A percentile compares a stretch with the other conserved stretches of the same genome.
Conservation (phyloP, 1,139 yeast genomes). For the Saccharomyces hybrid region DNA sequence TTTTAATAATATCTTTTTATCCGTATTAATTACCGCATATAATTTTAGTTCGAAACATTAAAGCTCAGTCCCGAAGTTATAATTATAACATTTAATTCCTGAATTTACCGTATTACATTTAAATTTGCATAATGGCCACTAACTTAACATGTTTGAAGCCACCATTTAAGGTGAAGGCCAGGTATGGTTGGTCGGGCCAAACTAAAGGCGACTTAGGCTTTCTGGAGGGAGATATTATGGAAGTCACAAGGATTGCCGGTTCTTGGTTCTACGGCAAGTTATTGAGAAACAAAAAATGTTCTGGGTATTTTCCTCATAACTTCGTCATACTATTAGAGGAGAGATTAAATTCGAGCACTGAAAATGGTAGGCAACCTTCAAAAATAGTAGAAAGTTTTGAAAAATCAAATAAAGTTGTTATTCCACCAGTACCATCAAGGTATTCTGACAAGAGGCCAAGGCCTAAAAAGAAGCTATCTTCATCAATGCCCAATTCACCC, state of each 20-base stretch:
- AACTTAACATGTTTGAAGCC: slow-evolving; percentile 26
- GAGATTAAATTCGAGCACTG: slow-evolving; percentile 9
- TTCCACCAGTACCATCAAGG: slow-evolving; percentile 5
- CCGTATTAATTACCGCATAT: background rate
- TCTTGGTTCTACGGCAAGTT: slow-evolving; percentile 89
- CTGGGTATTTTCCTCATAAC: slow-evolving; percentile 82
- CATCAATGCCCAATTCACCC: slow-evolving; percentile 1
- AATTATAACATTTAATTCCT: background rate
- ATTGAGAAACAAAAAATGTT: slow-evolving; percentile 62
- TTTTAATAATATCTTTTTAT: background rate
- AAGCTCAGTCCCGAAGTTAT: background rate
- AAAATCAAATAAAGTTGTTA: background rate
- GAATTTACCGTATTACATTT: background rate
- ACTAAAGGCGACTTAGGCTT: slow-evolving; percentile 86
- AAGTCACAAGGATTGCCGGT: slow-evolving; percentile 78
- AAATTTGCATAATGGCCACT: background rate
- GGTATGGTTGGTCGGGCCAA: slow-evolving; percentile 87
- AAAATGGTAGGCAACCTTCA: background rate
- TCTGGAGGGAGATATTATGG: slow-evolving; percentile 85
- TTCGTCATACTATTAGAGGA: slow-evolving; percentile 59
- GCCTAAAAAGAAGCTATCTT: background rate
- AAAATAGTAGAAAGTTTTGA: background rate
- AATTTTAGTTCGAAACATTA: background rate
- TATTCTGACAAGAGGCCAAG: background rate
- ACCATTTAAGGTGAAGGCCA: slow-evolving; percentile 72